Evolutionary conservation across 2,329 filamentous ascomycete species (phyloP).

Genomic region (Diaporthe australafricana): DNA sequence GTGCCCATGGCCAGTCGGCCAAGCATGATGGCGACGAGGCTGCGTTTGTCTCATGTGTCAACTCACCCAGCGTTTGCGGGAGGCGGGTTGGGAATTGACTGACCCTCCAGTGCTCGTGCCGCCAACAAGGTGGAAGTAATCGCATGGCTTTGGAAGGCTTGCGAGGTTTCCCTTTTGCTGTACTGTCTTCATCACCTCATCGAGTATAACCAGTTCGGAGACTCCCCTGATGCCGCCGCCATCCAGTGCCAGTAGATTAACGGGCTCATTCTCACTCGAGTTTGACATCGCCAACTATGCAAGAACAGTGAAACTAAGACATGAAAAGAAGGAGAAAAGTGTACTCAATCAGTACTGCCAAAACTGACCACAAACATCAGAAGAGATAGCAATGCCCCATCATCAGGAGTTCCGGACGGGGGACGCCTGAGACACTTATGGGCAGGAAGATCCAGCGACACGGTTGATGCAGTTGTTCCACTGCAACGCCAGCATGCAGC

Average conservation of each 20-base stretch:
- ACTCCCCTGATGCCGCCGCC: slow-evolving; percentile 51
- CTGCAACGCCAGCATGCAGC: neutral
- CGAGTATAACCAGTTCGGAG: slow-evolving; percentile 48
- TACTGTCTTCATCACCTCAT: slow-evolving; percentile 48
- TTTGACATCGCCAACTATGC: neutral
- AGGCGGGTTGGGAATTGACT: slow-evolving; percentile 18
- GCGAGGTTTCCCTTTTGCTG: slow-evolving; percentile 39
- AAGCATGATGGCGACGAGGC: slow-evolving; percentile 60
- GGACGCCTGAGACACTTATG: neutral
- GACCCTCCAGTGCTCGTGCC: slow-evolving; percentile 52
- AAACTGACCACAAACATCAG: neutral
- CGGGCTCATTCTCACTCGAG: slow-evolving; percentile 17
- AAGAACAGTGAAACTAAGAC: neutral
- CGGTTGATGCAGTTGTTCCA: neutral
- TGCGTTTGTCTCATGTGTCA: slow-evolving; percentile 38
- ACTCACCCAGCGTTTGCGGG: no score
- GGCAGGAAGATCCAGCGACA: neutral
- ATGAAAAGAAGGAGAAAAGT: neutral
- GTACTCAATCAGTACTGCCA: neutral
- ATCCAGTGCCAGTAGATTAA: slow-evolving; percentile 40
- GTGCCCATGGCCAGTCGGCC: slow-evolving; percentile 58
- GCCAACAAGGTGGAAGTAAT: slow-evolving; percentile 54
- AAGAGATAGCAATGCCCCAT: no score
- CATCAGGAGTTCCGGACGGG: neutral
- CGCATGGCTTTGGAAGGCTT: slow-evolving; percentile 48